Base-by-base conservation (phyloP, 768 basidiomycete genomes). In the Nevesoporus exiguus region DNA sequence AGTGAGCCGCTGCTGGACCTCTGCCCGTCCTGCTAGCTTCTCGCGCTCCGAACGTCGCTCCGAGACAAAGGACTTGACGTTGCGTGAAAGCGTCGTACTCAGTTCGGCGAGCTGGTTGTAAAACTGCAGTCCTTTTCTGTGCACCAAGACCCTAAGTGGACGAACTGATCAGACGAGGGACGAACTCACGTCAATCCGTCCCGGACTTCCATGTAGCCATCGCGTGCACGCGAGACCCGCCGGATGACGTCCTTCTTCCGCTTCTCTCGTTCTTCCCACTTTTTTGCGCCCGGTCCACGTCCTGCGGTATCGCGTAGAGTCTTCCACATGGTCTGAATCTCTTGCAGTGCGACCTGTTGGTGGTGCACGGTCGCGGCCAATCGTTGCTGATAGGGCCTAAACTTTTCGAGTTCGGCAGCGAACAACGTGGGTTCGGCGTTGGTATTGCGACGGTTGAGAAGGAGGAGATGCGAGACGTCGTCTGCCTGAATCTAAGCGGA, bases 401-500 rank as follows among this genome's bases (percentile, higher is more conserved):
- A 98, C 71, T 98, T 99, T 72, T 98, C 96, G 21, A 98, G 80
- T 67, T 98, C 94, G 9, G 87, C 81, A 0, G 93, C 90, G 61
- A 98, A 99, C 17, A 99, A 76, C 0, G 91, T 80, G 0, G 90
- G 88, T 60, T 98, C 93, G 10, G 89, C 88, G 22, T 82, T 81
- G 14, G 82, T 77, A 59, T 93, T 89, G 24, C 93, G 87, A 30
- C 93, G 84, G 67, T 96, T 96, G 46, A 98, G 81, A 5, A 99
- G 80, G 0, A 98, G 81, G 1, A 97, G 78, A 66, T 96, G 93
- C 0, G 96, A 99, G 25, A 98, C 96, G 60, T 99, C 97, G 71
- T 99, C 97, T 25, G 80, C 77, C 83, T 98, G 97, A 44, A 97
- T 81, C 94, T 98, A 60, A 36, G 31, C n/a, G 25, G 24, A 22